A percentile compares a stretch with the other conserved stretches of the same genome.
These are phyloP conservation scores for Hanseniaspora guilliermondii DNA, from an alignment of 805 yeast genomes.

Conservation along the genomic window DNA sequence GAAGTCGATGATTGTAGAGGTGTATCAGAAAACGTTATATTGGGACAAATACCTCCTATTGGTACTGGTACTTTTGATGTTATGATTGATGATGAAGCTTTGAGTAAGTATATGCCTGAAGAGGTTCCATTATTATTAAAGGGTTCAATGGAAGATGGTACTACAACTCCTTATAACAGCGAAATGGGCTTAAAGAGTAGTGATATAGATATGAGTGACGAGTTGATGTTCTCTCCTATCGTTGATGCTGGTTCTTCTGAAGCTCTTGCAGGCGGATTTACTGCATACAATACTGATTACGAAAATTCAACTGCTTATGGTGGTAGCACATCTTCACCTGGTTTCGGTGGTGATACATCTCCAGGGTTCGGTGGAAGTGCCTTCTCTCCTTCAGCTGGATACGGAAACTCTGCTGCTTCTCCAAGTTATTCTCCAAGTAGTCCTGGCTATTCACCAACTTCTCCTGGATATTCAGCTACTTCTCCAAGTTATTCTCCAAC, in stretches of 20 bases:
- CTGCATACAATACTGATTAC: slow-evolving; percentile 68
- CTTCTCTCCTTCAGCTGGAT: slow-evolving; percentile 65
- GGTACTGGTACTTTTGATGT: slow-evolving; percentile 98
- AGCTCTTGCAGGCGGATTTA: slow-evolving; percentile 67
- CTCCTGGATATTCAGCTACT: slow-evolving; percentile 66
- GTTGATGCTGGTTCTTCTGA: slow-evolving; percentile 73
- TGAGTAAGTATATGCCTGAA: slow-evolving; percentile 41
- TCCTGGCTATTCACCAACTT: slow-evolving; percentile 67
- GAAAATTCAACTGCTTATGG: slow-evolving; percentile 48
- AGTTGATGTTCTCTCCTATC: slow-evolving; percentile 84
- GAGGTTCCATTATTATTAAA: slow-evolving; percentile 21
- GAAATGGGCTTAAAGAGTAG: slow-evolving; percentile 50
- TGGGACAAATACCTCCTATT: slow-evolving; percentile 96
- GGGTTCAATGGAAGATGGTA: slow-evolving; percentile 46
- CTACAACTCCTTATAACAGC: slow-evolving; percentile 81
- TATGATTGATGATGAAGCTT: slow-evolving; percentile 79
- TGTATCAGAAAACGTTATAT: slow-evolving; percentile 92
- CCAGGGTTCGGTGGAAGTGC: slow-evolving; percentile 68
- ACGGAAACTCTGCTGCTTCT: slow-evolving; percentile 51
- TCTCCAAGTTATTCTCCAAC: slow-evolving; percentile 63
- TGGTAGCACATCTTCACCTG: slow-evolving; percentile 49
- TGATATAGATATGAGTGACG: slow-evolving; percentile 51
- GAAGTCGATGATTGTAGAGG: slow-evolving; percentile 97
- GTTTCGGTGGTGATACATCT: slow-evolving; percentile 42
- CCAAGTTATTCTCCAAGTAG: slow-evolving; percentile 56